Base-by-base conservation (phyloP, 495 filamentous ascomycete species). In the Trichoderma orchidacearum region DNA sequence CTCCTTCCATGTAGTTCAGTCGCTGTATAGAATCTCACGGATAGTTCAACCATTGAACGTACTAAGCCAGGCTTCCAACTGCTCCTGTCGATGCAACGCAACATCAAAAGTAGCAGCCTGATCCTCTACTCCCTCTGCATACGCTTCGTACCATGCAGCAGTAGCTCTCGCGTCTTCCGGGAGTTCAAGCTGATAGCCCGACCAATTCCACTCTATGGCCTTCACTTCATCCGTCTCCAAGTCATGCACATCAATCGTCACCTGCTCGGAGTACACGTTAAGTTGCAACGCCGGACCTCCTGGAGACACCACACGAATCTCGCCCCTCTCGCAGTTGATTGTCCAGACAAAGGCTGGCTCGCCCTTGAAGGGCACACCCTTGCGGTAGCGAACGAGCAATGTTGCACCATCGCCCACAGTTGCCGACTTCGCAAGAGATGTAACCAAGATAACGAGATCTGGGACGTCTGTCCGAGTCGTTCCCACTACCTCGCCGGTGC, bases 301-400 rank as follows among this genome's bases (percentile, higher is more conserved):
- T n/a, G n/a, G n/a, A n/a, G n/a, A n/a, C n/a, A n/a, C n/a, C n/a
- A n/a, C n/a, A 18, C 70, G 65, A 17, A 84, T 74, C 65, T 82
- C 77, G 5, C 80, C 81, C 58, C 72, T 75, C 28, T 74, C 69
- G 41, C 80, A 78, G 32, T 72, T 68, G 48, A 85, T 78, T 0
- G 62, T 68, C 82, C 81, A 85, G 17, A 70, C 60, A 13, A 81
- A 66, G 0, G 68, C 72, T 1, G 71, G 71, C 0, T 70, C 70
- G 2, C 71, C 72, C 0, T 72, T 69, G 57, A 79, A 80, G 2
- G 75, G 66, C 51, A 68, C 65, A 1, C 77, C 79, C 13, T 67
- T 70, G 11, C 79, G 74, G 51, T 78, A 68, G 15, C 69, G 67
- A 41, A 74, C 41, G 3, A 73, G 70, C 8, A 82, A 54, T 0